These are phyloP conservation scores for Castanopsis chinensis DNA, from an alignment of 306 rosid genomes.

Conservation along the genomic window DNA sequence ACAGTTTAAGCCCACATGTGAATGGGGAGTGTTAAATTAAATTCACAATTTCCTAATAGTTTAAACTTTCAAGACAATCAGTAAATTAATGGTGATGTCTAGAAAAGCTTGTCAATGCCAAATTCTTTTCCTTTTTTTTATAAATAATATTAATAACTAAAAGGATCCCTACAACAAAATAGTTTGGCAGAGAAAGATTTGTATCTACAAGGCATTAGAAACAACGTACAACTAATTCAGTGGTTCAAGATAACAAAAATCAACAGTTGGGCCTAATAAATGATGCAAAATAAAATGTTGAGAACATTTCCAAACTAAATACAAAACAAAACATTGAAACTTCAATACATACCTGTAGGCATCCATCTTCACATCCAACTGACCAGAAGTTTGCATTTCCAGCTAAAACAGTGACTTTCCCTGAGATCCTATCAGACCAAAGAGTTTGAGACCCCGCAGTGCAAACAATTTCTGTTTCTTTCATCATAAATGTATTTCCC, in stretches of 20 bases:
- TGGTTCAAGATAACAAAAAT: background rate
- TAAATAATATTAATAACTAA: background rate
- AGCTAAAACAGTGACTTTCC: conserved; percentile 91
- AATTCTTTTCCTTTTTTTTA: background rate
- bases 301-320: background rate
- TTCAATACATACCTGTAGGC: conserved; percentile 64
- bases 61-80: no score
- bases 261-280: background rate
- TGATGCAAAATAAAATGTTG: background rate
- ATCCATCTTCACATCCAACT: conserved; percentile 98
- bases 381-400: conserved; percentile 97
- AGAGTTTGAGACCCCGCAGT: conserved; percentile 58
- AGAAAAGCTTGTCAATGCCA: background rate
- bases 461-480: conserved; percentile 87
- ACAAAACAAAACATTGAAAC: conserved; percentile 1
- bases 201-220: background rate
- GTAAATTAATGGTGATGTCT: background rate
- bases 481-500: conserved; percentile 68
- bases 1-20: no score
- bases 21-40: no score
- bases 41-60: no score
- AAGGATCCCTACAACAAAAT: background rate
- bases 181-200: background rate
- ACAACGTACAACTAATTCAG: background rate
- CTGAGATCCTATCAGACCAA: conserved; percentile 95